Evolutionary conservation across 768 basidiomycete species (phyloP).

Genomic region (Cystofilobasidium bisporidii): DNA sequence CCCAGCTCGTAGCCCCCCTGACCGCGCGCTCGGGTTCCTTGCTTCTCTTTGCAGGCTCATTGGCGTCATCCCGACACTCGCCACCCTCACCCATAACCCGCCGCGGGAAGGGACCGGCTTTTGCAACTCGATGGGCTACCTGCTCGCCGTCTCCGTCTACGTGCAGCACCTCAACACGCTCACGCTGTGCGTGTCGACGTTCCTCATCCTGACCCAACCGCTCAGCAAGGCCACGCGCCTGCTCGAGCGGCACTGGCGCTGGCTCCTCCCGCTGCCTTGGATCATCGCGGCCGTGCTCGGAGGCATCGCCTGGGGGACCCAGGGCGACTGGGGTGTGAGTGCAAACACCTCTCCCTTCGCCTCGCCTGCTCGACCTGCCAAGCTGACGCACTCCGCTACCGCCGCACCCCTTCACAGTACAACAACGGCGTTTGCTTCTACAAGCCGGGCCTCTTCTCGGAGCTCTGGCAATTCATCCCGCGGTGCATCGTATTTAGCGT

Average conservation of each 20-base stretch:
- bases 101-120: neutral
- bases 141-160: conserved; percentile 13
- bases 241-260: conserved; percentile 37
- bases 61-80: conserved; percentile 9
- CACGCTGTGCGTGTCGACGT: conserved; percentile 38
- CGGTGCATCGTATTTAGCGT: conserved; percentile 37
- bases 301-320: conserved; percentile 34
- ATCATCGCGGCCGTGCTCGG: conserved; percentile 30
- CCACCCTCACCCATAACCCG: neutral
- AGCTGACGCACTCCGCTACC: neutral
- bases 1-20: no score
- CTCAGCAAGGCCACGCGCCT: conserved; percentile 34
- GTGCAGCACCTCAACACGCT: conserved; percentile 41
- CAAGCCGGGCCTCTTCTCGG: conserved; percentile 26
- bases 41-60: neutral
- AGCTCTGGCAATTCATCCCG: conserved; percentile 41
- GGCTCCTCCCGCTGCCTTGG: conserved; percentile 36
- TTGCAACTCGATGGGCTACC: conserved; percentile 22
- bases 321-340: conserved; percentile 30
- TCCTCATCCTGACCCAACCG: conserved; percentile 41
- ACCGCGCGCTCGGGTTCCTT: no score
- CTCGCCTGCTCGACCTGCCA: conserved; percentile 22
- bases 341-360: conserved; percentile 25
- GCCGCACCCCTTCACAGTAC: neutral
- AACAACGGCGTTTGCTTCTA: conserved; percentile 25